Percentiles rank a stretch among this genome's conserved stretches.
Evolutionary conservation across 208 protist species (phyloP).

Genomic region (Lotmaria passim): DNA sequence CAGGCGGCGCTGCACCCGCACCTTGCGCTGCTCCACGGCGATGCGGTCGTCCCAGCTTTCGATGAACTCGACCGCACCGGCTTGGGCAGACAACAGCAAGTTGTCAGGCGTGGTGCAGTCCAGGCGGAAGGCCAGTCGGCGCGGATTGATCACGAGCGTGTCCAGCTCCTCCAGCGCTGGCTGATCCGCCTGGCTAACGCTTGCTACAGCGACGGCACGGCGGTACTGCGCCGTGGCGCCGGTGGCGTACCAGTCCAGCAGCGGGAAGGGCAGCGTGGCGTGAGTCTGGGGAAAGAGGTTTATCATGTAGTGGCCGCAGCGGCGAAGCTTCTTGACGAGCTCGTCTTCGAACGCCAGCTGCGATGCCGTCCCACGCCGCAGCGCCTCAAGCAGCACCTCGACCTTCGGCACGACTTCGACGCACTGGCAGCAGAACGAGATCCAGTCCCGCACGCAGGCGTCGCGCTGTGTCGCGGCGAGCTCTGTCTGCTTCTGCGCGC

Average conservation of each 20-base stretch:
- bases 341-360: slow-evolving; percentile 22
- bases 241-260: slow-evolving; percentile 42
- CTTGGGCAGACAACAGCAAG: slow-evolving; percentile 48
- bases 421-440: slow-evolving; percentile 38
- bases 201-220: not conserved
- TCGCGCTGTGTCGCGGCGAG: slow-evolving; percentile 11
- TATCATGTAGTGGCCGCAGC: slow-evolving; percentile 33
- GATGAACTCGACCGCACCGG: slow-evolving; percentile 36
- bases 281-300: slow-evolving; percentile 46
- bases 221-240: slow-evolving; percentile 14
- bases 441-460: slow-evolving; percentile 39
- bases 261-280: slow-evolving; percentile 25
- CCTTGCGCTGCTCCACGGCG: slow-evolving; percentile 32
- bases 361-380: slow-evolving; percentile 34
- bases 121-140: slow-evolving; percentile 24
- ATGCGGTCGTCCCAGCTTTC: slow-evolving; percentile 46
- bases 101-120: slow-evolving; percentile 62
- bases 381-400: slow-evolving; percentile 24
- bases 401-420: slow-evolving; percentile 42
- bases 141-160: slow-evolving; percentile 12
- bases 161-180: not conserved
- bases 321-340: slow-evolving; percentile 19
- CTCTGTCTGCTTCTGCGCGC: slow-evolving; percentile 1
- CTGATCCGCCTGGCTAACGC: not conserved
- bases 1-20: slow-evolving; percentile 37